Evolutionary conservation across 225 moss, liverwort and hornwort species (phyloP), one percentile per base, ranked within the genome.

Genomic region (Physcomitrellopsis africana): DNA sequence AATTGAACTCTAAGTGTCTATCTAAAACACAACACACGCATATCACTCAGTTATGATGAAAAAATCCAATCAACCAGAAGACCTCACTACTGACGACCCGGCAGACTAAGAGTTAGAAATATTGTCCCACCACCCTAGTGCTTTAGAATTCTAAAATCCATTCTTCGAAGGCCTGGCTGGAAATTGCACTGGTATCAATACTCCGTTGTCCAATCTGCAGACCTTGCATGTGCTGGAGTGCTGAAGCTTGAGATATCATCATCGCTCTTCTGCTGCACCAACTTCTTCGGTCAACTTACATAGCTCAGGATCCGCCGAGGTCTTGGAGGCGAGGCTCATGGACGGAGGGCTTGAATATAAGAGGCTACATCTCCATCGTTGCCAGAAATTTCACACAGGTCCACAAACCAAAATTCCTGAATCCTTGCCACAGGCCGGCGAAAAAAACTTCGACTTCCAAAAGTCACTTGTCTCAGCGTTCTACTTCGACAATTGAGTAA

Each of bases 51-150:
- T 82, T 84, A 87, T 80, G 84, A 84, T 77, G 87, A 82, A 84
- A 87, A 87, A 87, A 82, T 84, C 84, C 87, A 84, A 87, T 82
- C 84, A 87, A 87, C 87, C 84, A 82, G 82, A 84, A 80, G 81
- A 84, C 77, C 82, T 82, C 87, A 82, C 84, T 84, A 81, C 69
- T 80, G 80, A 87, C 84, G 82, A 84, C 77, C 74, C 79, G 74
- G 79, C 82, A 84, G 73, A 84, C 77, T 71, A 77, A 72, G 84
- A 79, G 79, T 75, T 80, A 55, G 54, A 82, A 75, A 80, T 68
- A 76, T 80, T 74, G 68, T 82, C 71, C 84, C 75, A 77, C 77
- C 58, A 77, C 74, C 80, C 77, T 77, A 78, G 64, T 73, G 81
- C 83, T 69, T 86, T 83, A 81, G 78, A 86, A 72, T 51, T 81